Conservation (phyloP, 2,329 filamentous ascomycete species). For the Aspergillus arachidicola region DNA sequence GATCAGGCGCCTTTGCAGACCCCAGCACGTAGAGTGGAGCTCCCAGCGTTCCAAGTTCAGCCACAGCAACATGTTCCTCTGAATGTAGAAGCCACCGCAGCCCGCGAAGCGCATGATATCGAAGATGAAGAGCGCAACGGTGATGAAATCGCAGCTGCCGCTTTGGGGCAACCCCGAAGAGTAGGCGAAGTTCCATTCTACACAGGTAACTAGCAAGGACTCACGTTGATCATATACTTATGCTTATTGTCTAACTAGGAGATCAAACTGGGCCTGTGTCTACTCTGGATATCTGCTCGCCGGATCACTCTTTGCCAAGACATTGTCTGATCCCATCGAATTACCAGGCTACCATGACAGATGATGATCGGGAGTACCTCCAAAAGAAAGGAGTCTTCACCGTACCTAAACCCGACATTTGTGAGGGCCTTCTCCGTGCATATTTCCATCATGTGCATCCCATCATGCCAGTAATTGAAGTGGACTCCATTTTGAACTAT, state of each 20-base stretch:
- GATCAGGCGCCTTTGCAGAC: not conserved
- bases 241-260: not conserved
- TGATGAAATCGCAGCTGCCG: not conserved
- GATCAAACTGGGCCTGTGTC: not conserved
- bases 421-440: conserved; percentile 35
- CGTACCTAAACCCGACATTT: conserved; percentile 31
- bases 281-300: not conserved
- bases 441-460: conserved; percentile 45
- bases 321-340: not conserved
- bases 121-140: not conserved
- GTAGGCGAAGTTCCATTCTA: not conserved
- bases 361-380: conserved; percentile 25
- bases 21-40: not conserved
- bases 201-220: not conserved
- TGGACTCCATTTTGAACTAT: conserved; percentile 28
- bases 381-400: conserved; percentile 39
- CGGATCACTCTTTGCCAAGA: not conserved
- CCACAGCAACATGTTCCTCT: not conserved
- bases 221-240: not conserved
- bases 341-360: not conserved
- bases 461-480: conserved; percentile 41
- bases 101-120: not conserved
- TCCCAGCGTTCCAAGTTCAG: not conserved
- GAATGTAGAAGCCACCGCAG: not conserved
- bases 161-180: not conserved